Conservation (phyloP, 2,329 filamentous ascomycete genomes). For the Neofusicoccum sp. region DNA sequence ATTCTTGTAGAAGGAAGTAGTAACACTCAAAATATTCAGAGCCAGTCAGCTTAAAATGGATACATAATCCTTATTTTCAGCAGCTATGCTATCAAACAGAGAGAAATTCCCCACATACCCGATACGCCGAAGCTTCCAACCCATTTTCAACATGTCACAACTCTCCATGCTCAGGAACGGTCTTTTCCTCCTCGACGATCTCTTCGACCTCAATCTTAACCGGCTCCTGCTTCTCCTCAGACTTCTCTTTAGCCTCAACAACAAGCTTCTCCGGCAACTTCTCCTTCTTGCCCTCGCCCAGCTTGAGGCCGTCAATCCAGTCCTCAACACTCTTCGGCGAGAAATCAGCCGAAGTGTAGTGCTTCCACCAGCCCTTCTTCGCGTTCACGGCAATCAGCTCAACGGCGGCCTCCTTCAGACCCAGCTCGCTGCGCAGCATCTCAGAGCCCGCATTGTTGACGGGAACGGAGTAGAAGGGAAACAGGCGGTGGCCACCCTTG, state of each 20-base stretch:
- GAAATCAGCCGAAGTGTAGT: slow-evolving; percentile 63
- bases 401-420: slow-evolving; percentile 59
- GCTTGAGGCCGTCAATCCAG: slow-evolving; percentile 89
- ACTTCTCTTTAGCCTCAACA: slow-evolving; percentile 29
- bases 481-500: slow-evolving; percentile 66
- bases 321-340: slow-evolving; percentile 67
- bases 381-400: slow-evolving; percentile 83
- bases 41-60: too few relatives aligned
- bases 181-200: slow-evolving; percentile 28
- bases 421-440: slow-evolving; percentile 63
- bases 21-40: too few relatives aligned
- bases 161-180: slow-evolving; percentile 31
- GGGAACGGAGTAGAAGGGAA: slow-evolving; percentile 81
- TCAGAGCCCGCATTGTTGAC: slow-evolving; percentile 60
- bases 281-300: slow-evolving; percentile 83
- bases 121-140: too few relatives aligned
- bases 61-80: too few relatives aligned
- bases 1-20: too few relatives aligned
- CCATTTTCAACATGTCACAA: slow-evolving; percentile 23
- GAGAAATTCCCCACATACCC: too few relatives aligned
- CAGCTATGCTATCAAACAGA: too few relatives aligned
- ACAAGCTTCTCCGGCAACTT: slow-evolving; percentile 61
- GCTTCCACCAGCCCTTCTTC: slow-evolving; percentile 83
- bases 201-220: slow-evolving; percentile 38
- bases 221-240: slow-evolving; percentile 31